Conservation (phyloP, 345 rosid species). For the Rhizophora apiculata region DNA sequence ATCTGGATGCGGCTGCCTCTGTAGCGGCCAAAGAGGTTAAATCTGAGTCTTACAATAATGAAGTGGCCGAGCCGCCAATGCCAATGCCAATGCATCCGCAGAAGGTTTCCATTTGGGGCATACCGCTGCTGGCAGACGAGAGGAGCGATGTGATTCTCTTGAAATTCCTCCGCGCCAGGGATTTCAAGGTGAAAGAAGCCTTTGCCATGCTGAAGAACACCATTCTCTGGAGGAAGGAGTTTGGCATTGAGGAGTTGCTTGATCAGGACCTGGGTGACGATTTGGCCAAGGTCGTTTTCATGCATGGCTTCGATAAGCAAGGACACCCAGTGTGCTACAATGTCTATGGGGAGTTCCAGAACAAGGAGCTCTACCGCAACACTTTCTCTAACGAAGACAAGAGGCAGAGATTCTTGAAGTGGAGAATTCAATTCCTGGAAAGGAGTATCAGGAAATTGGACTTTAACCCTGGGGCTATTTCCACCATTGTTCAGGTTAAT, state of each 20-base stretch:
- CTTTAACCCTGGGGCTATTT: slow-evolving; percentile 23
- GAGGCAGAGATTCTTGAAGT: slow-evolving; percentile 25
- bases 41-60: background rate
- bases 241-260: slow-evolving; percentile 26
- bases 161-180: slow-evolving; percentile 30
- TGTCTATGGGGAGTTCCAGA: slow-evolving; percentile 29
- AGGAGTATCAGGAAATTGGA: slow-evolving; percentile 26
- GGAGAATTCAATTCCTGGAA: slow-evolving; percentile 32
- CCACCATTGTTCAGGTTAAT: slow-evolving; percentile 30
- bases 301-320: slow-evolving; percentile 28
- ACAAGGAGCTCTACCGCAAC: slow-evolving; percentile 26
- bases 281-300: slow-evolving; percentile 24
- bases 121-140: slow-evolving; percentile 25
- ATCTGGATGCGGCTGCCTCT: background rate
- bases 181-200: slow-evolving; percentile 27
- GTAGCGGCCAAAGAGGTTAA: background rate
- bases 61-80: no score
- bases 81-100: background rate
- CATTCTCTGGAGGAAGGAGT: slow-evolving; percentile 31
- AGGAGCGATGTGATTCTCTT: slow-evolving; percentile 31
- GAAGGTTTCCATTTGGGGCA: slow-evolving; percentile 19
- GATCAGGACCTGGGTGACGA: slow-evolving; percentile 25
- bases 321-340: slow-evolving; percentile 36
- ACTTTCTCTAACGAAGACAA: slow-evolving; percentile 24
- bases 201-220: slow-evolving; percentile 30